Conservation (phyloP, 2,329 filamentous ascomycete genomes). For the Botrytis aclada region DNA sequence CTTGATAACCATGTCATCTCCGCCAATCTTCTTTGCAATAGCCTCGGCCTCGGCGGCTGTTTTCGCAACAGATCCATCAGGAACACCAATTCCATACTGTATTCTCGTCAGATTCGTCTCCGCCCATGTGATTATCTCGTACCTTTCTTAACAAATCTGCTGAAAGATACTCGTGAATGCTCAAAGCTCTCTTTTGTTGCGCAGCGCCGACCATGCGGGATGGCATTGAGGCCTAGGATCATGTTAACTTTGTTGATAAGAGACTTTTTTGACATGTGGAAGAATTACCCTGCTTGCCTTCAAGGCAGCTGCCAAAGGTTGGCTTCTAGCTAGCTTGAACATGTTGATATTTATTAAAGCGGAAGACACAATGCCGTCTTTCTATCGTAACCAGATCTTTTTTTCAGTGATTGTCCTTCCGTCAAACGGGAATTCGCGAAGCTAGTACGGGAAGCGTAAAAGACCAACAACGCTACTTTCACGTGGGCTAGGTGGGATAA, state of each 20-base stretch:
- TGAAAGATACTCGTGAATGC: conserved; percentile 98
- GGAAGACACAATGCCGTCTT: conserved; percentile 30
- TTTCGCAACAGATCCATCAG: conserved; percentile 82
- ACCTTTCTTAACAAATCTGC: conserved; percentile 81
- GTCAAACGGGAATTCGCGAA: conserved; percentile 20
- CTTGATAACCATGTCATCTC: conserved; percentile 99
- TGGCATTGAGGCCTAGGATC: conserved; percentile 45
- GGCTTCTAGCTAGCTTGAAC: conserved; percentile 84
- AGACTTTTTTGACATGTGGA: conserved; percentile 23
- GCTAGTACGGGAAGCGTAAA: conserved; percentile 24
- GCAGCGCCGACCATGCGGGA: conserved; percentile 61
- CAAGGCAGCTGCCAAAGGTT: conserved; percentile 76
- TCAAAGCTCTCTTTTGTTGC: conserved; percentile 83
- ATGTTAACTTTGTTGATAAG: conserved; percentile 32
- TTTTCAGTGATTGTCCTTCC: conserved; percentile 20
- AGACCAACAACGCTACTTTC: conserved; percentile 18
- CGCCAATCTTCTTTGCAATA: conserved; percentile 86
- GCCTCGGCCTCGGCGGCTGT: conserved; percentile 83
- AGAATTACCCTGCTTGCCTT: conserved; percentile 69
- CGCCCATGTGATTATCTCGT: conserved; percentile 27
- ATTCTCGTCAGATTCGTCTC: conserved; percentile 34
- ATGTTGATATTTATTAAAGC: conserved; percentile 51
- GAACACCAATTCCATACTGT: conserved; percentile 92
- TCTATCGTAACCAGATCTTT: conserved; percentile 21
- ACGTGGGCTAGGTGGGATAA: conserved; percentile 23